Base-by-base conservation (phyloP, 73 alveolate species). In the Symbiodinium pilosum region DNA sequence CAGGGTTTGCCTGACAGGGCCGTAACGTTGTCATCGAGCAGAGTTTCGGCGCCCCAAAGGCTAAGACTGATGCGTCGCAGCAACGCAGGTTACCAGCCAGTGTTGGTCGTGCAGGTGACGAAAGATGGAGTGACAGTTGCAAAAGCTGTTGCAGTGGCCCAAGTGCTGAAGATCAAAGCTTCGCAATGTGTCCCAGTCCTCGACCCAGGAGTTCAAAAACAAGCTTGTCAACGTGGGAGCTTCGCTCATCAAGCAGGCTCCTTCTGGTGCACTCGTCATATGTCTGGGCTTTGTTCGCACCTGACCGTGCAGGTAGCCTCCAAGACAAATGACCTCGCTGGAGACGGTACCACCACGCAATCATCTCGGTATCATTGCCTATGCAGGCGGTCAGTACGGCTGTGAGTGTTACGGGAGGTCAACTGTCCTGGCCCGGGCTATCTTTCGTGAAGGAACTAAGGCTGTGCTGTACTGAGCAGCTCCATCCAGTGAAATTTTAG, bases 291-390 rank as follows among this genome's bases (percentile, higher is more conserved):
- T 43, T 24, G 36, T 7, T 36, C 32, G n/a, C 26, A 81, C 20
- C 38, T 81, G 88, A n/a, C 12, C 38, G n/a, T 8, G 68, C 26
- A 84, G 95, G 99, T 99, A 9, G 99, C 99, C 40, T 93, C 99
- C 73, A 99, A 99, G 99, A 99, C 99, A 87, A 99, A 99, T 93
- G 99, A 99, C 94, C 99, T 99, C 81, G 99, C 99, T 83, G 99
- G 99, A 30, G 99, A 99, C 93, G 99, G 99, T 83, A 99, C 99
- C 89, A 99, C 99, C 32, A 99, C 99, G 43, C 99, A 99, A 92
- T 12, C 30, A 73, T 36, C 43, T 64, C 81, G 34, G 81, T 28
- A n/a, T n/a, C n/a, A n/a, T n/a, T n/a, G n/a, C n/a, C n/a, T n/a
- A n/a, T n/a, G n/a, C n/a, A n/a, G n/a, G n/a, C n/a, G n/a, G n/a